phyloP scores from a whole-genome alignment of 2,329 filamentous ascomycete genomes.

The Cyclaneusma minus region DNA sequence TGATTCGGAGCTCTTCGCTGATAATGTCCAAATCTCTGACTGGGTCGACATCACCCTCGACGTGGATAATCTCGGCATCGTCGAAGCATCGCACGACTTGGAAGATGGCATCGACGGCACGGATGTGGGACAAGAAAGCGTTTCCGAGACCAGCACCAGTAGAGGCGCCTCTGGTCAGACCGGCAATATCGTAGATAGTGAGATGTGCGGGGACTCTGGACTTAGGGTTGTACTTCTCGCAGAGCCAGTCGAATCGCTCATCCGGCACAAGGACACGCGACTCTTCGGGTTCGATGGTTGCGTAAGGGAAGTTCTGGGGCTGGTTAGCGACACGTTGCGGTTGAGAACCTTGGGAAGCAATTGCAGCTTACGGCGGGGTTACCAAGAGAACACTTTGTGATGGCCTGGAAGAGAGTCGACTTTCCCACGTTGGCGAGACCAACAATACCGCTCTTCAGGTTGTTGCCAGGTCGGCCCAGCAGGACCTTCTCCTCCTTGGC shows the following conservation, averaged over 20 bases:
- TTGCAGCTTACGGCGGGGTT: constrained; percentile 70
- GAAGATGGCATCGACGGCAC: constrained; percentile 95
- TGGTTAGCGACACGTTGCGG: constrained; percentile 5
- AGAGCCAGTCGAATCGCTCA: constrained; percentile 89
- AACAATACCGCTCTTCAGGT: constrained; percentile 98
- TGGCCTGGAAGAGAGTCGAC: constrained; percentile 98
- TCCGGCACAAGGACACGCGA: constrained; percentile 94
- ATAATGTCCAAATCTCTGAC: constrained; percentile 91
- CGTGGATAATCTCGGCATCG: constrained; percentile 98
- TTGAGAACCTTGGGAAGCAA: constrained; percentile 12
- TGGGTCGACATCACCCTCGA: constrained; percentile 96
- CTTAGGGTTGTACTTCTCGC: constrained; percentile 94
- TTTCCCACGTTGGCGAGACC: constrained; percentile 98
- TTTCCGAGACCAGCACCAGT: constrained; percentile 97
- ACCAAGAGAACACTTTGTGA: constrained; percentile 92
- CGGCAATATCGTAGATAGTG: constrained; percentile 97
- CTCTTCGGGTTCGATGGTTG: constrained; percentile 97
- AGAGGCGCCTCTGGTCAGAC: constrained; percentile 86
- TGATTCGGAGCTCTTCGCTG: constrained; percentile 87
- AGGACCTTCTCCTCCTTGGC: constrained; percentile 91
- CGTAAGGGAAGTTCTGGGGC: constrained; percentile 85
- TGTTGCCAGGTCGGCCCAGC: constrained; percentile 92
- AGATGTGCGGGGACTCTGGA: constrained; percentile 92
- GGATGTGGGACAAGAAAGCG: constrained; percentile 95
- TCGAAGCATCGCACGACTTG: constrained; percentile 95